Conservation (phyloP, 257 asterid species). For the Solanum chmielewskii region DNA sequence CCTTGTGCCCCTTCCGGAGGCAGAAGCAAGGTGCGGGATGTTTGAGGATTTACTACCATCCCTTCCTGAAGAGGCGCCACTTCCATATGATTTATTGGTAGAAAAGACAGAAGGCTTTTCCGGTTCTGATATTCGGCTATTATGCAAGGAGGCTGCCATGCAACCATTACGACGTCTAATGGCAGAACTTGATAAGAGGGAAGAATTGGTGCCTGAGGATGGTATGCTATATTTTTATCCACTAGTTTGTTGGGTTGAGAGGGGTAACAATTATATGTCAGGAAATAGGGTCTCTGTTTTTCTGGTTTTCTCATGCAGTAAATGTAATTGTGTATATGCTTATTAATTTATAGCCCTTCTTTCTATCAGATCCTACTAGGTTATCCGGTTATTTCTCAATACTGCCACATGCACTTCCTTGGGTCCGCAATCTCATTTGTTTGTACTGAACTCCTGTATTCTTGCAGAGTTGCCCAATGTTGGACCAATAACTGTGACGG, state of each 20-base stretch:
- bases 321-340: background rate
- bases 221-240: slow-evolving; percentile 33
- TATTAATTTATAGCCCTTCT: background rate
- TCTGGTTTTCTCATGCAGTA: background rate
- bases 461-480: slow-evolving; percentile 72
- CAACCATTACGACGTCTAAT: slow-evolving; percentile 84
- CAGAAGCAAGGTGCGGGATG: slow-evolving; percentile 90
- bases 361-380: background rate
- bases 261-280: background rate
- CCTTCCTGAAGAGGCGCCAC: slow-evolving; percentile 27
- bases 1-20: slow-evolving; percentile 94
- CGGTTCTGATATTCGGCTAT: slow-evolving; percentile 84
- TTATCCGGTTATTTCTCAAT: background rate
- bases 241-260: background rate
- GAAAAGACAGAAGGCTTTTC: slow-evolving; percentile 72
- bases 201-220: slow-evolving; percentile 61
- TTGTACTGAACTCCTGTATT: background rate
- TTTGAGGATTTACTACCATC: slow-evolving; percentile 69
- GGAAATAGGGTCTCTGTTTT: background rate
- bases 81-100: slow-evolving; percentile 73
- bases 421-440: background rate
- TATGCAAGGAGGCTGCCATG: slow-evolving; percentile 99
- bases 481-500: slow-evolving; percentile 68
- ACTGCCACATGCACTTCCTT: background rate
- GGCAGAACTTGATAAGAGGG: slow-evolving; percentile 59